These are phyloP conservation scores for Cubamyces sp. DNA, from an alignment of 768 basidiomycete genomes.

Conservation along the genomic window DNA sequence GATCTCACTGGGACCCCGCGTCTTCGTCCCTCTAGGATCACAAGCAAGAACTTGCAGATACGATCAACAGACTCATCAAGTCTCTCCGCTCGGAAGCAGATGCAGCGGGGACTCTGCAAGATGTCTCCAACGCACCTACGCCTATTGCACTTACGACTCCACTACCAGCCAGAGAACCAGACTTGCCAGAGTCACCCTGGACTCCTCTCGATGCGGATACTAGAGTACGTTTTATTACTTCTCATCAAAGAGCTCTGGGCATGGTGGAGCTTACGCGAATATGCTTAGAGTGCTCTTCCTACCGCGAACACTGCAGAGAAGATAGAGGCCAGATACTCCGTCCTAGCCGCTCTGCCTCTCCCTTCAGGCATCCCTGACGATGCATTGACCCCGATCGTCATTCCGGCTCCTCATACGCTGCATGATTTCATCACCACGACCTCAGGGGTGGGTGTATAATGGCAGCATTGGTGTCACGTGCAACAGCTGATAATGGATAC, in stretches of 20 bases:
- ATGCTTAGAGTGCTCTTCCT: slow-evolving; percentile 7
- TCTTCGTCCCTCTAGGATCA: background rate
- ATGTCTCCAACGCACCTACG: slow-evolving; percentile 1
- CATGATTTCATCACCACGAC: slow-evolving; percentile 69
- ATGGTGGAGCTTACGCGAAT: too few relatives aligned
- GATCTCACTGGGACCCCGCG: too few relatives aligned
- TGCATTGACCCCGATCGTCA: slow-evolving; percentile 66
- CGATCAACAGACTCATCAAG: background rate
- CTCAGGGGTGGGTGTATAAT: slow-evolving; percentile 51
- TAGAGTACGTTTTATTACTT: background rate
- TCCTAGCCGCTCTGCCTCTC: slow-evolving; percentile 63
- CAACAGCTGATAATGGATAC: slow-evolving; percentile 11
- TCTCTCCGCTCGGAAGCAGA: background rate
- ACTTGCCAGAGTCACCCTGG: slow-evolving; percentile 11
- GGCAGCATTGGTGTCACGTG: slow-evolving; percentile 2
- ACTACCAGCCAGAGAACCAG: background rate
- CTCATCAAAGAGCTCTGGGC: background rate
- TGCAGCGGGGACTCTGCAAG: background rate
- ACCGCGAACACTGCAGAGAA: slow-evolving; percentile 40
- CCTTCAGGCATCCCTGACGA: slow-evolving; percentile 68
- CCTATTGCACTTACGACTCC: background rate
- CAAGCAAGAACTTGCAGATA: background rate
- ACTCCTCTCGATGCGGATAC: slow-evolving; percentile 11
- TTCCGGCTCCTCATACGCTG: slow-evolving; percentile 65
- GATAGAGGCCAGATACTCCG: slow-evolving; percentile 56